phyloP scores from a whole-genome alignment of 1,284 basidiomycete species.

The Apiotrichum brassicae region DNA sequence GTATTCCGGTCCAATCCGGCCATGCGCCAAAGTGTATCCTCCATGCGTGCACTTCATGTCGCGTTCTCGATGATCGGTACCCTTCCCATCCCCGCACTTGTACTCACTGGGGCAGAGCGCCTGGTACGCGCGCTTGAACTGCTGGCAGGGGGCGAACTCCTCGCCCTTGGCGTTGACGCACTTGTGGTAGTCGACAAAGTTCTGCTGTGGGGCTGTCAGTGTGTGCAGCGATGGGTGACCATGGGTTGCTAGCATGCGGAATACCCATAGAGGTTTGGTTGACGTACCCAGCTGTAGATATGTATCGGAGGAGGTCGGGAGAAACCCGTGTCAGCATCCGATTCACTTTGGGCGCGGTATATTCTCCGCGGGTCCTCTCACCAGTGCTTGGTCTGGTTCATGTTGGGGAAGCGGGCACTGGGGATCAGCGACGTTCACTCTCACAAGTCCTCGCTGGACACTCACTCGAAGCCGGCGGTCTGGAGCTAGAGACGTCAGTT shows the following conservation, averaged over 20 bases:
- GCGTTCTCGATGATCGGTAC: too few species aligned
- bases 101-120: constrained; percentile 94
- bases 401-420: constrained; percentile 87
- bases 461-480: constrained; percentile 49
- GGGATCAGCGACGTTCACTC: not conserved
- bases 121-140: constrained; percentile 95
- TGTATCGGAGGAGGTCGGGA: not conserved
- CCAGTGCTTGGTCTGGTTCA: constrained; percentile 94
- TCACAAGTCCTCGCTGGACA: too few species aligned
- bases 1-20: too few species aligned
- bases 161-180: constrained; percentile 96
- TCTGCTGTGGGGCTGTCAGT: constrained; percentile 62
- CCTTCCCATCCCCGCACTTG: too few species aligned
- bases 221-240: too few species aligned
- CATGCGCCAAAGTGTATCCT: too few species aligned
- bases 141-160: constrained; percentile 95
- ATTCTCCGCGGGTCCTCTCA: constrained; percentile 45
- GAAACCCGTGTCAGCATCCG: not conserved
- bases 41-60: too few species aligned
- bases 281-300: constrained; percentile 18
- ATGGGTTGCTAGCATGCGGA: too few species aligned
- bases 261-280: too few species aligned
- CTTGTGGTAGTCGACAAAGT: constrained; percentile 97
- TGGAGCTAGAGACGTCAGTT: constrained; percentile 34
- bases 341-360: too few species aligned